Evolutionary conservation across 345 rosid genomes (phyloP).

Genomic region (Linum trigynum): DNA sequence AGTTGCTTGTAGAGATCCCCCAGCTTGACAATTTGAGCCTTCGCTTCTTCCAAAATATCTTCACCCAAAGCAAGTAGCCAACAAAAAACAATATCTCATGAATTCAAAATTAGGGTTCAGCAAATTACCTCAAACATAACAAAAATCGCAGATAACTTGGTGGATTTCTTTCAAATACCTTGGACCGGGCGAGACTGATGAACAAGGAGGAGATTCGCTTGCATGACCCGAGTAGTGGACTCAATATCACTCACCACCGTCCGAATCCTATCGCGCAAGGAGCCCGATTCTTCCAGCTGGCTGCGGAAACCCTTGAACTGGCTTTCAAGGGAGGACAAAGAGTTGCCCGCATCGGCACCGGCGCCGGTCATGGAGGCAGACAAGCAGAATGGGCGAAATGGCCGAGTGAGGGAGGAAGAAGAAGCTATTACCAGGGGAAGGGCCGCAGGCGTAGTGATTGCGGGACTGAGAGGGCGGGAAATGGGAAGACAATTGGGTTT

Average conservation of each 20-base stretch:
- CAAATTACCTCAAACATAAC: not conserved
- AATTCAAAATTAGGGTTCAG: not conserved
- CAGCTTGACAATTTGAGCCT: conserved; percentile 44
- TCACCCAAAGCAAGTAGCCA: not conserved
- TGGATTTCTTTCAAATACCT: conserved; percentile 29
- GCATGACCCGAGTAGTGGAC: conserved; percentile 57
- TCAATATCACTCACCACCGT: conserved; percentile 66
- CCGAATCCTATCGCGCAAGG: conserved; percentile 65
- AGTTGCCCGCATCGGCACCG: conserved; percentile 20
- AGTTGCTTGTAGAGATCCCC: conserved; percentile 50
- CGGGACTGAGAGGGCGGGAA: not conserved
- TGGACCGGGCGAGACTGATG: conserved; percentile 82
- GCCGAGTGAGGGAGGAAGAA: not conserved
- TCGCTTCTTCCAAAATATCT: conserved; percentile 69
- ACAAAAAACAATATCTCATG: not conserved
- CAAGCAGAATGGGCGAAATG: conserved; percentile 5
- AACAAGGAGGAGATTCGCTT: conserved; percentile 68
- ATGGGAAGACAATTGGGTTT: not conserved
- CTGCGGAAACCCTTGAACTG: conserved; percentile 72
- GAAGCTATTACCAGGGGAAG: not conserved
- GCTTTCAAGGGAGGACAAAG: conserved; percentile 40
- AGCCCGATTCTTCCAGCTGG: conserved; percentile 65
- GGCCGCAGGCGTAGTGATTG: not conserved
- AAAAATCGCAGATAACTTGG: not conserved
- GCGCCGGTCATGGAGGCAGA: conserved; percentile 42